These are phyloP conservation scores for Abelmoschus esculentus DNA, from an alignment of 345 rosid species.

Conservation along the genomic window DNA sequence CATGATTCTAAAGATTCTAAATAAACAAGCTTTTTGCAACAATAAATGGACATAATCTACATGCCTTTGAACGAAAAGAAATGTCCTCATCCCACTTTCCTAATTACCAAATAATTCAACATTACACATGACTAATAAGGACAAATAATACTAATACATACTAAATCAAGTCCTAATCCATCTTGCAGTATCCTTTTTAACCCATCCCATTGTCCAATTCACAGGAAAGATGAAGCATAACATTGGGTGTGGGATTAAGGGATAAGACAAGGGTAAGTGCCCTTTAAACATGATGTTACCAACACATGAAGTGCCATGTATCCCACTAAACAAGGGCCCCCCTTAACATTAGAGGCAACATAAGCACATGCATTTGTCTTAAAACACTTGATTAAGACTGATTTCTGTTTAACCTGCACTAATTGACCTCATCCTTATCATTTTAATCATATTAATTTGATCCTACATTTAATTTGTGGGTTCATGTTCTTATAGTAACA, in stretches of 20 bases:
- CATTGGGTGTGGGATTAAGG: conserved; percentile 26
- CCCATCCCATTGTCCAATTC: conserved; percentile 29
- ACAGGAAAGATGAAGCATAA: conserved; percentile 50
- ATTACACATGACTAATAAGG: too few species aligned
- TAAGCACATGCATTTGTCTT: conserved; percentile 35
- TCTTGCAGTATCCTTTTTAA: conserved; percentile 8
- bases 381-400: conserved; percentile 5
- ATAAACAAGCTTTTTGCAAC: conserved; percentile 21
- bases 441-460: background rate
- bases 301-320: conserved; percentile 7
- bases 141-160: too few species aligned
- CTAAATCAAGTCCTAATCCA: background rate
- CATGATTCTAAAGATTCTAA: background rate
- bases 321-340: conserved; percentile 23
- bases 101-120: too few species aligned
- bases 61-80: too few species aligned
- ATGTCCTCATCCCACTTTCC: too few species aligned
- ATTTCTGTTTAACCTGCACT: background rate
- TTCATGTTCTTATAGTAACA: background rate
- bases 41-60: conserved; percentile 18
- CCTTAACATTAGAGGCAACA: conserved; percentile 26
- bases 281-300: conserved; percentile 22
- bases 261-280: conserved; percentile 42
- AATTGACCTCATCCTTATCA: background rate
- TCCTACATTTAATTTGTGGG: background rate